phyloP scores from a whole-genome alignment of 1,284 basidiomycete genomes.

The Clitocybe nebularis region DNA sequence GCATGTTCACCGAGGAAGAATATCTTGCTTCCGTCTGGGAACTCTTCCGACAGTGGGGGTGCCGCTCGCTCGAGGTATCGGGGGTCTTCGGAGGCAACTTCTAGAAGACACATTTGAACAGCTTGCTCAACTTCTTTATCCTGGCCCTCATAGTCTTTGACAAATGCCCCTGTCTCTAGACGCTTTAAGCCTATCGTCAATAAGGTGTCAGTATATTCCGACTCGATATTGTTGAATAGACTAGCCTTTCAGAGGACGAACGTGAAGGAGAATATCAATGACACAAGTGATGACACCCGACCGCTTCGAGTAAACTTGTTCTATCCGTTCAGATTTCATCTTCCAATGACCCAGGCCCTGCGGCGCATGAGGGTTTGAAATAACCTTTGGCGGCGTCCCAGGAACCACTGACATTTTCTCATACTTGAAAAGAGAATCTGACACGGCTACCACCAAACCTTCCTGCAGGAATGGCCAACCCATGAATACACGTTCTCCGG shows the following conservation, averaged over 20 bases:
- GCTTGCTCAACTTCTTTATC: constrained; percentile 86
- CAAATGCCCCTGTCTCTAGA: constrained; percentile 83
- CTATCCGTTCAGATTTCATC: constrained; percentile 75
- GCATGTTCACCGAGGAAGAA: constrained; percentile 94
- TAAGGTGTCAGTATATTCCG: no score
- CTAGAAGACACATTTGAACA: constrained; percentile 76
- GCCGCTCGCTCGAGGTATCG: constrained; percentile 83
- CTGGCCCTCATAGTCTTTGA: constrained; percentile 89
- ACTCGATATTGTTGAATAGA: no score
- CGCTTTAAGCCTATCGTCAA: constrained; percentile 89
- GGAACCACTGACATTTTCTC: constrained; percentile 63
- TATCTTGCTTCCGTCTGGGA: constrained; percentile 85
- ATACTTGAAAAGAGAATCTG: constrained; percentile 87
- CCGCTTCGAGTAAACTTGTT: constrained; percentile 85
- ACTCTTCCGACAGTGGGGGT: constrained; percentile 83
- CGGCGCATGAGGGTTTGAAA: constrained; percentile 69
- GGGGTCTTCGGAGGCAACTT: constrained; percentile 84
- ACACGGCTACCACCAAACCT: constrained; percentile 83
- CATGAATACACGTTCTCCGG: constrained; percentile 78
- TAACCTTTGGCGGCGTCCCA: constrained; percentile 51
- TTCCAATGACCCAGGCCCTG: constrained; percentile 72
- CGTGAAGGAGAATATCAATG: constrained; percentile 79
- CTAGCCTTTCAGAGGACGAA: constrained; percentile 83
- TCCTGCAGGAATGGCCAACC: constrained; percentile 97
- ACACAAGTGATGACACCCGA: constrained; percentile 84